Evolutionary conservation across 2,329 filamentous ascomycete species (phyloP), one percentile per base, ranked within the genome.

Genomic region (Cordyceps fumosorosea): DNA sequence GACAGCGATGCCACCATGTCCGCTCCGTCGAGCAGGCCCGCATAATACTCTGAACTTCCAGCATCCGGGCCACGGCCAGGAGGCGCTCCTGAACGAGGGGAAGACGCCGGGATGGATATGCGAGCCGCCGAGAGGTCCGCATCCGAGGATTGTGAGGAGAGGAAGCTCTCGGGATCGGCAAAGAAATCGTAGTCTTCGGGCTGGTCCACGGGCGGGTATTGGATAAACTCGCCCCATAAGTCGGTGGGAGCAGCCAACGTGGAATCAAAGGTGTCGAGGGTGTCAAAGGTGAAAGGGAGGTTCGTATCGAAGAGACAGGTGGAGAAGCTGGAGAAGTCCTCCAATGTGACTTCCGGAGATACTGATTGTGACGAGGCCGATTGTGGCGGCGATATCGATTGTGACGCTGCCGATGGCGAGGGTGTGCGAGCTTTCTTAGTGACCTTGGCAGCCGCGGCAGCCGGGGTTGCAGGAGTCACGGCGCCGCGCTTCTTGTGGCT

Each of bases 401-500:
- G 61, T 71, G 69, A 37, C 32, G 60, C 32, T 64, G 67, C 8
- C 3, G 60, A 24, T 4, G 54, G 56, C 2, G 62, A 53, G 32
- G 45, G 20, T 56, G 62, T 60, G 51, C 51, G 56, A 20, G 62
- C 18, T 34, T 63, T 63, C 44, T 58, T 59, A 26, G 59, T 45
- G 3, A 55, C 29, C 44, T 53, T 59, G 34, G 60, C 62, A 14
- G 53, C 48, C 12, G n/a, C 48, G 32, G 63, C 24, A n/a, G 24
- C 47, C 20, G 64, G n/a, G 29, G 48, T 55, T 11, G 62, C 67
- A 56, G 69, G 64, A 63, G 72, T 72, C 20, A 77, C 64, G 59
- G 75, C 72, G 22, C 70, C 66, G 32, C 76, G 73, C 75, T 80
- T 80, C 77, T 80, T 83, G 71, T 86, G 83, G 73, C 80, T 83